Percentiles rank a stretch among this genome's conserved stretches.
These are phyloP conservation scores for Martensiomyces pterosporus DNA, from an alignment of 192 early-diverging fungal species.

Conservation along the genomic window DNA sequence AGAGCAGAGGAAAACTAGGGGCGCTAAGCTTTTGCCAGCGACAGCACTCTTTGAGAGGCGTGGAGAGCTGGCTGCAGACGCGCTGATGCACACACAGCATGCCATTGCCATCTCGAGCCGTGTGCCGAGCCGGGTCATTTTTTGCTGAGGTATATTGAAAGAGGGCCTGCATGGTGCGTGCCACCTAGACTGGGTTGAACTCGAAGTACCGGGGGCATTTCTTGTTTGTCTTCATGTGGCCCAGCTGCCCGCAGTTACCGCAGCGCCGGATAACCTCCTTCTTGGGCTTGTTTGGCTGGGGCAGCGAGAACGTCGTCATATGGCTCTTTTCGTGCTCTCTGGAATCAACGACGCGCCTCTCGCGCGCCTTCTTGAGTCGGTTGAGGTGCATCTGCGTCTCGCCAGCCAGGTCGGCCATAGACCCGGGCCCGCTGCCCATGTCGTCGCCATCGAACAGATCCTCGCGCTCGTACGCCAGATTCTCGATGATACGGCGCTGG, in stretches of 20 bases:
- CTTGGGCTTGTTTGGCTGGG: constrained; percentile 56
- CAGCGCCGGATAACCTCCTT: constrained; percentile 65
- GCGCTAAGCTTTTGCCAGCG: too few relatives aligned
- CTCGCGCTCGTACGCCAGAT: constrained; percentile 12
- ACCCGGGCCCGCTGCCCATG: background rate
- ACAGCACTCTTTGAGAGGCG: too few relatives aligned
- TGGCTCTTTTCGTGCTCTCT: constrained; percentile 39
- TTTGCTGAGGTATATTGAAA: too few relatives aligned
- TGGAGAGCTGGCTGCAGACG: too few relatives aligned
- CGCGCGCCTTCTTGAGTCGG: constrained; percentile 61
- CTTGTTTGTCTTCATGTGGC: constrained; percentile 88
- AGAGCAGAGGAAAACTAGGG: too few relatives aligned
- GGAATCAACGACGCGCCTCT: constrained; percentile 45
- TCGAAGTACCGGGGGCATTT: constrained; percentile 62
- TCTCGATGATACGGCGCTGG: constrained; percentile 79
- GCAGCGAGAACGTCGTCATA: constrained; percentile 51
- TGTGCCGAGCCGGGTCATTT: too few relatives aligned
- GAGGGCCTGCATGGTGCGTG: too few relatives aligned
- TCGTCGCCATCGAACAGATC: constrained; percentile 12
- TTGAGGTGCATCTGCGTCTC: constrained; percentile 62
- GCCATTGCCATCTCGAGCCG: too few relatives aligned
- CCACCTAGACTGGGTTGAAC: constrained; percentile 36
- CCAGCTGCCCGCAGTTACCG: constrained; percentile 74
- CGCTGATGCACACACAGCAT: too few relatives aligned
- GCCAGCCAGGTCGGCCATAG: constrained; percentile 12